Conservation (phyloP, 2,329 filamentous ascomycete genomes). For the Alternaria incomplexa region DNA sequence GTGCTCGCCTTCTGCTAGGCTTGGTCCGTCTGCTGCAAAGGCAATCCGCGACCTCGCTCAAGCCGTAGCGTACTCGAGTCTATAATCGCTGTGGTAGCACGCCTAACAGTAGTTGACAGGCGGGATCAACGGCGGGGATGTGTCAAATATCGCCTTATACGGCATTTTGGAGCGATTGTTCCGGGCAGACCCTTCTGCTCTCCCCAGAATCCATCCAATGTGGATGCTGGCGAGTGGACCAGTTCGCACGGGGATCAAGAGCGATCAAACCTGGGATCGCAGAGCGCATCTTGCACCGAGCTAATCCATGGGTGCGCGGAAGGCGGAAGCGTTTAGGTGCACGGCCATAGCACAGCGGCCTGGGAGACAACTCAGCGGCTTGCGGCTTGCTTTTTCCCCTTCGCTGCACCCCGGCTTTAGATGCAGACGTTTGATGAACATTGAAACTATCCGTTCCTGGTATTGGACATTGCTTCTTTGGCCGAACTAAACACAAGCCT, state of each 20-base stretch:
- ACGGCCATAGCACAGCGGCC: conserved; percentile 31
- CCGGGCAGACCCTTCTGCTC: conserved; percentile 15
- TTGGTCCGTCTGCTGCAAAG: conserved; percentile 36
- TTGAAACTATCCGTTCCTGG: conserved; percentile 37
- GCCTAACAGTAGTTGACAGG: conserved; percentile 30
- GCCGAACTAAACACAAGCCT: conserved; percentile 37
- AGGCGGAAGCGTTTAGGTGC: conserved; percentile 43
- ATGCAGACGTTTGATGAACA: conserved; percentile 39
- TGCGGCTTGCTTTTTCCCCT: conserved; percentile 37
- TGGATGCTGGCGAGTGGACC: conserved; percentile 23
- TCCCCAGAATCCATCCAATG: conserved; percentile 22
- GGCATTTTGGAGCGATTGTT: conserved; percentile 27
- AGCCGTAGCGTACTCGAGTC: conserved; percentile 18
- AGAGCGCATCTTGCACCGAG: conserved; percentile 29
- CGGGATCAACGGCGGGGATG: conserved; percentile 42
- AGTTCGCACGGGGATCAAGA: conserved; percentile 23
- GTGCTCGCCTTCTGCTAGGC: conserved; percentile 18
- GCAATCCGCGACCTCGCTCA: conserved; percentile 31
- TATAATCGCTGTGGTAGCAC: conserved; percentile 18
- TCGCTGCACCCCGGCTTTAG: conserved; percentile 33
- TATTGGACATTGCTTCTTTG: conserved; percentile 36
- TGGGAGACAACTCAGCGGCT: conserved; percentile 27
- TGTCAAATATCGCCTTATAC: conserved; percentile 25
- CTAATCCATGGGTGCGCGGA: conserved; percentile 33
- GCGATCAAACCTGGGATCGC: conserved; percentile 24